These are phyloP conservation scores for Diaporthe humulicola DNA, from an alignment of 2,329 filamentous ascomycete species.

Conservation along the genomic window DNA sequence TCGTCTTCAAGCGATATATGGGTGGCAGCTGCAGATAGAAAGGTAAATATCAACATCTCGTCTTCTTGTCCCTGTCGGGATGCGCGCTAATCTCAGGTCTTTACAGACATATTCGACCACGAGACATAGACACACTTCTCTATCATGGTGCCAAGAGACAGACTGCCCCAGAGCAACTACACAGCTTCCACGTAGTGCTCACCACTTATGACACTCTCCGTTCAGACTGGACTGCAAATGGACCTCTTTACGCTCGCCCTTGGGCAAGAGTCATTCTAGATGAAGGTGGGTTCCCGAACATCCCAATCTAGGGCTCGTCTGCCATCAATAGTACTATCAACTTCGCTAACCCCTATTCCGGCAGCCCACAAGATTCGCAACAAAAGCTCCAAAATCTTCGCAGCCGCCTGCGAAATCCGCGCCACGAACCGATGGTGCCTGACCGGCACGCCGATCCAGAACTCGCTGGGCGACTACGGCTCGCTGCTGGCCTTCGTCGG, in stretches of 20 bases:
- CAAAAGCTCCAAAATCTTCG: conserved; percentile 47
- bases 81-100: neutral
- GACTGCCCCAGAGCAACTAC: conserved; percentile 31
- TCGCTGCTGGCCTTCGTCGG: conserved; percentile 52
- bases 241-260: conserved; percentile 30
- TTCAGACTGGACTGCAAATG: conserved; percentile 42
- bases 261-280: conserved; percentile 55
- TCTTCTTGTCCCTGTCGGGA: neutral
- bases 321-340: conserved; percentile 28
- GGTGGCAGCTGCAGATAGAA: conserved; percentile 47
- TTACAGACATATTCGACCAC: conserved; percentile 42
- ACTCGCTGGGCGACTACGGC: conserved; percentile 56
- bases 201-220: conserved; percentile 50
- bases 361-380: conserved; percentile 55
- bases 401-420: conserved; percentile 45
- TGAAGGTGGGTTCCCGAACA: conserved; percentile 49
- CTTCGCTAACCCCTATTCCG: conserved; percentile 20
- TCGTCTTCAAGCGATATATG: conserved; percentile 42
- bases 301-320: neutral
- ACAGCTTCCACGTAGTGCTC: conserved; percentile 47
- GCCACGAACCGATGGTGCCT: conserved; percentile 54
- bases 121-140: conserved; percentile 34
- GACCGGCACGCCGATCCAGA: conserved; percentile 57
- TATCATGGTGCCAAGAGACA: conserved; percentile 44
- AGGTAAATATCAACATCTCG: conserved; percentile 39